Percentiles rank a stretch among this genome's conserved stretches.
Evolutionary conservation across 2,329 filamentous ascomycete genomes (phyloP).

Genomic region (Colletotrichum sp.): DNA sequence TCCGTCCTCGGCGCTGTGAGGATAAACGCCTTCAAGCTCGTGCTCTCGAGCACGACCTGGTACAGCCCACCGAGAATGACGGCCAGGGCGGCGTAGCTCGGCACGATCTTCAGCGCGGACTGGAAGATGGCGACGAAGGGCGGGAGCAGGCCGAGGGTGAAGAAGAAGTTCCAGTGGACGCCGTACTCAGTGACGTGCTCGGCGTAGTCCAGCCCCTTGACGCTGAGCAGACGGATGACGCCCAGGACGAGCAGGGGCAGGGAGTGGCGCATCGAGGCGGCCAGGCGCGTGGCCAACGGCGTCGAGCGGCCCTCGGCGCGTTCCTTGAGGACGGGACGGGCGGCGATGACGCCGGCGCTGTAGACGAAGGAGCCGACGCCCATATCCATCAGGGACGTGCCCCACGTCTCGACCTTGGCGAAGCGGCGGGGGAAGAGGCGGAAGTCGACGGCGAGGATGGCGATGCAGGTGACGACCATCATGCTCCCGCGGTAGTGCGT

Average conservation of each 20-base stretch:
- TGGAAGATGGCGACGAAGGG: conserved; percentile 89
- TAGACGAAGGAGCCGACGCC: conserved; percentile 98
- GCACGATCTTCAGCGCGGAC: conserved; percentile 70
- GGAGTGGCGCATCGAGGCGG: conserved; percentile 77
- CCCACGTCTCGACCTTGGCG: conserved; percentile 99
- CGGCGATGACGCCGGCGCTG: conserved; percentile 88
- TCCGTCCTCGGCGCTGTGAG: conserved; percentile 80
- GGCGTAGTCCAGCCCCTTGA: conserved; percentile 94
- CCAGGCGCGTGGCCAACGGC: conserved; percentile 62
- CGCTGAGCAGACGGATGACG: conserved; percentile 79
- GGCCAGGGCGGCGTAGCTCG: conserved; percentile 79
- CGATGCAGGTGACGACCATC: conserved; percentile 87
- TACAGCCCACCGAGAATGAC: conserved; percentile 73
- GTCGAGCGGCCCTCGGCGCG: conserved; percentile 55
- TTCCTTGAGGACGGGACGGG: conserved; percentile 78
- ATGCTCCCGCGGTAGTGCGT: conserved; percentile 91
- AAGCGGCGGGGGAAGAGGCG: conserved; percentile 90
- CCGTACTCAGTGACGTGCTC: conserved; percentile 98
- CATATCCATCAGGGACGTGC: conserved; percentile 97
- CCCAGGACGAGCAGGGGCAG: conserved; percentile 83
- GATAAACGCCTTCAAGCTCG: conserved; percentile 81
- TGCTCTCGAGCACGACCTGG: conserved; percentile 77
- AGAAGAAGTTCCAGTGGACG: conserved; percentile 99
- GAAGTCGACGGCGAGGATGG: conserved; percentile 97
- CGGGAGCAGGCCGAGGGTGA: conserved; percentile 87